These are phyloP conservation scores for Podaxis pistillaris DNA, from an alignment of 768 basidiomycete genomes.

Conservation along the genomic window DNA sequence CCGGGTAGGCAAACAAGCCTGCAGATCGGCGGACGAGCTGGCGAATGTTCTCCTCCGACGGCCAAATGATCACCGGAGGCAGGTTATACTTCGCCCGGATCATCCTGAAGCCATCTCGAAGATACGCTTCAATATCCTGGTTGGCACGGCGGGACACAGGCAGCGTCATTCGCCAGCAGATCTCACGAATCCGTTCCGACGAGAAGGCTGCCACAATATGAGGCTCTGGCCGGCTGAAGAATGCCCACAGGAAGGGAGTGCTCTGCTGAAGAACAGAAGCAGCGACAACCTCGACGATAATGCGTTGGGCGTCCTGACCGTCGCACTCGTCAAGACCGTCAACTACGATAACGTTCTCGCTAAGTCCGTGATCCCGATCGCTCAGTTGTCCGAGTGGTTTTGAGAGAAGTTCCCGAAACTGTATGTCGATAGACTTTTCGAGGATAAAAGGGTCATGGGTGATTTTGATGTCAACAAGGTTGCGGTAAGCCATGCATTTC, in stretches of 20 bases:
- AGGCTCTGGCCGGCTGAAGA: slow-evolving; percentile 26
- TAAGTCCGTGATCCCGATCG: neutral
- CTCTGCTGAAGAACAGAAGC: neutral
- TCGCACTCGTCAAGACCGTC: neutral
- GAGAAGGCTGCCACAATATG: slow-evolving; percentile 18
- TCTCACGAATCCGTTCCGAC: neutral
- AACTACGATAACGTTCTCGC: neutral
- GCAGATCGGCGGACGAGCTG: neutral
- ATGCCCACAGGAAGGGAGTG: slow-evolving; percentile 22
- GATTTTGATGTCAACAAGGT: neutral
- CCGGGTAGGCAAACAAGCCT: slow-evolving; percentile 26
- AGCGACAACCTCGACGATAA: slow-evolving; percentile 16
- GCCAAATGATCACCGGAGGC: slow-evolving; percentile 17
- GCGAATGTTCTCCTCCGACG: slow-evolving; percentile 8
- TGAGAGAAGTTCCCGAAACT: neutral
- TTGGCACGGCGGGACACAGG: slow-evolving; percentile 14
- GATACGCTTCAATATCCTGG: slow-evolving; percentile 18
- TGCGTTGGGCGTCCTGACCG: slow-evolving; percentile 9
- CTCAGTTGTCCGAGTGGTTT: neutral
- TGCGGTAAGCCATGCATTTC: neutral
- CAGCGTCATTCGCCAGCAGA: slow-evolving; percentile 1
- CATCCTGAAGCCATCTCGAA: slow-evolving; percentile 8
- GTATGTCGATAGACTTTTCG: neutral
- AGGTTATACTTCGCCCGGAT: slow-evolving; percentile 4
- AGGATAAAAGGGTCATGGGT: neutral